phyloP scores from a whole-genome alignment of 176 grass and related monocot genomes.

The Elymus sibiricus region DNA sequence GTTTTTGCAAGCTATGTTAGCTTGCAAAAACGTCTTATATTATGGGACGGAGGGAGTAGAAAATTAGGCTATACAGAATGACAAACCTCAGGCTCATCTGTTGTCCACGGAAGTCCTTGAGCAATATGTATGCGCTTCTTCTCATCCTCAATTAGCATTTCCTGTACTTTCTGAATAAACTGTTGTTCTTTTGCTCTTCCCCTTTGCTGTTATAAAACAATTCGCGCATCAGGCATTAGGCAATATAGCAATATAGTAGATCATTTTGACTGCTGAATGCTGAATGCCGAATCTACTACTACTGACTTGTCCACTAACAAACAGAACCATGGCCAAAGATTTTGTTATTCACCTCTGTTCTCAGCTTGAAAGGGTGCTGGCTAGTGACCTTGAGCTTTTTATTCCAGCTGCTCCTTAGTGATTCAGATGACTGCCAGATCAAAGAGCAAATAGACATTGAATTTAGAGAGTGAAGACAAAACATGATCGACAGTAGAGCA shows the following conservation, averaged over 20 bases:
- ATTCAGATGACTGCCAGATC: conserved; percentile 59
- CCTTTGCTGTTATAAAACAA: conserved; percentile 57
- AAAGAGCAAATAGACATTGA: background rate
- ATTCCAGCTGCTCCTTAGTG: conserved; percentile 67
- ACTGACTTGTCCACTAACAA: background rate
- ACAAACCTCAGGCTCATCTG: conserved; percentile 82
- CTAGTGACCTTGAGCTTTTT: conserved; percentile 83
- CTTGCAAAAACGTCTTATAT: no score
- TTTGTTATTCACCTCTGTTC: conserved; percentile 71
- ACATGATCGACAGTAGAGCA: background rate
- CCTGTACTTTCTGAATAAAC: conserved; percentile 75
- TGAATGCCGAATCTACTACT: background rate
- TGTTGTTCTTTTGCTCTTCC: conserved; percentile 76
- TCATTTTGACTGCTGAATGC: background rate
- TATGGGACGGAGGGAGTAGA: no score
- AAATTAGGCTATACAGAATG: background rate
- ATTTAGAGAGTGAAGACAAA: background rate
- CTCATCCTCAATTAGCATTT: conserved; percentile 80
- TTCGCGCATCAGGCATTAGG: background rate
- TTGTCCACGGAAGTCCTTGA: conserved; percentile 93
- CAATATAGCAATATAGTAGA: background rate
- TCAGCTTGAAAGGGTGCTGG: conserved; percentile 91
- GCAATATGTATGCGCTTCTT: conserved; percentile 77
- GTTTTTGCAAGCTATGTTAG: no score
- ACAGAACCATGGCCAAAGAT: background rate